Conservation (phyloP, 192 early-diverging fungal species). For the Umbelopsis vinacea region DNA sequence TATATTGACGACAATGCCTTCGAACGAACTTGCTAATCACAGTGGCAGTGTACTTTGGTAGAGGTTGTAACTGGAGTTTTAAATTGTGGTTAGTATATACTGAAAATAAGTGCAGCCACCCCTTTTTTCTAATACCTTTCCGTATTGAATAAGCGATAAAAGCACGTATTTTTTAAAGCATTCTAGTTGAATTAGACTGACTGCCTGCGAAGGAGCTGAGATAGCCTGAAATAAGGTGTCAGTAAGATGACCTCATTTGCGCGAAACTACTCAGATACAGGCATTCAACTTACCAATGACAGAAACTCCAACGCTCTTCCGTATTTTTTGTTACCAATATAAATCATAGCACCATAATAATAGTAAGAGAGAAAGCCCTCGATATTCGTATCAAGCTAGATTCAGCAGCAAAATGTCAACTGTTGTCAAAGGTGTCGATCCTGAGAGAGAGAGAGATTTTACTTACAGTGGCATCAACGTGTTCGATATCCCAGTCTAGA, state of each 20-base stretch:
- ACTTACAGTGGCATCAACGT: slow-evolving; percentile 50
- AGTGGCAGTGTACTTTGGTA: slow-evolving; percentile 59
- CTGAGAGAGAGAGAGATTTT: too few species aligned
- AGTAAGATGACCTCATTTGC: neutral
- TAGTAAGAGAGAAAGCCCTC: slow-evolving; percentile 73
- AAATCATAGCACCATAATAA: slow-evolving; percentile 82
- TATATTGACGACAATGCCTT: slow-evolving; percentile 51
- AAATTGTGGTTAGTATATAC: neutral
- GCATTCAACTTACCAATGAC: slow-evolving; percentile 45
- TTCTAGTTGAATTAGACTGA: slow-evolving; percentile 77
- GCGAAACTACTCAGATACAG: neutral
- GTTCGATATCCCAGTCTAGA: slow-evolving; percentile 53
- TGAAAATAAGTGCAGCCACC: neutral
- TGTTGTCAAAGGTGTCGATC: too few species aligned
- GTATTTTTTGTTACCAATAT: slow-evolving; percentile 66
- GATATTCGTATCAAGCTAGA: slow-evolving; percentile 36
- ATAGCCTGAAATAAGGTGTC: slow-evolving; percentile 46
- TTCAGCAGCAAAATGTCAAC: neutral
- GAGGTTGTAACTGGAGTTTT: slow-evolving; percentile 30
- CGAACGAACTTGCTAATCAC: slow-evolving; percentile 50
- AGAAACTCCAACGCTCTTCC: slow-evolving; percentile 67
- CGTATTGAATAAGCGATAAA: slow-evolving; percentile 62
- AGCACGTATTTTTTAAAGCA: slow-evolving; percentile 74
- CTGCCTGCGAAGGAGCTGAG: slow-evolving; percentile 63
- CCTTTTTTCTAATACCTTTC: slow-evolving; percentile 38